These are phyloP conservation scores for Dipsacomyces acuminosporus DNA, from an alignment of 371 early-diverging fungal genomes.

Conservation along the genomic window DNA sequence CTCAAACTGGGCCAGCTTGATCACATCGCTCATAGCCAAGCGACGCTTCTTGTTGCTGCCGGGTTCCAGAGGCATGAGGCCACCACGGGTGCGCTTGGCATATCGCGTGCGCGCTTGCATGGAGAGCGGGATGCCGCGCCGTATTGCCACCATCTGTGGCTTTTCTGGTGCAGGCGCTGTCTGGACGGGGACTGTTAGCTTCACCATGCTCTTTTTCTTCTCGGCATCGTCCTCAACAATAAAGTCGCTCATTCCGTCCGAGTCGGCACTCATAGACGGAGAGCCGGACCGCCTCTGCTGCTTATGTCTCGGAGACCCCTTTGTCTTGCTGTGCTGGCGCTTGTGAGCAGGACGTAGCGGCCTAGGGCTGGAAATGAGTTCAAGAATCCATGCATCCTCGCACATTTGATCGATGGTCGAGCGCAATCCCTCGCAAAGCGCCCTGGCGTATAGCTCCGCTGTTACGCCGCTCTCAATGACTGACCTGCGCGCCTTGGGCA, in stretches of 20 bases:
- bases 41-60: background rate
- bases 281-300: background rate
- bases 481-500: conserved; percentile 14
- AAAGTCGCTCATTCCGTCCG: conserved; percentile 28
- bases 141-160: background rate
- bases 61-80: background rate
- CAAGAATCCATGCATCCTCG: conserved; percentile 34
- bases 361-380: conserved; percentile 20
- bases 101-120: background rate
- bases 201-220: background rate
- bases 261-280: background rate
- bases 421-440: conserved; percentile 36
- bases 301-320: background rate
- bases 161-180: background rate
- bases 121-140: background rate
- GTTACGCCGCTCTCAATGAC: conserved; percentile 30
- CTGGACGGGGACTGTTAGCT: background rate
- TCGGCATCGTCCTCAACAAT: conserved; percentile 29
- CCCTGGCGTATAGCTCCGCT: conserved; percentile 7
- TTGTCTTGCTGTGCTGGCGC: background rate
- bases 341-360: conserved; percentile 9
- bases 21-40: background rate
- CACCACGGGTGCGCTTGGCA: background rate
- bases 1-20: background rate
- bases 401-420: conserved; percentile 30